Base-by-base conservation (phyloP, 2,329 filamentous ascomycete genomes). In the Fusarium sp. region DNA sequence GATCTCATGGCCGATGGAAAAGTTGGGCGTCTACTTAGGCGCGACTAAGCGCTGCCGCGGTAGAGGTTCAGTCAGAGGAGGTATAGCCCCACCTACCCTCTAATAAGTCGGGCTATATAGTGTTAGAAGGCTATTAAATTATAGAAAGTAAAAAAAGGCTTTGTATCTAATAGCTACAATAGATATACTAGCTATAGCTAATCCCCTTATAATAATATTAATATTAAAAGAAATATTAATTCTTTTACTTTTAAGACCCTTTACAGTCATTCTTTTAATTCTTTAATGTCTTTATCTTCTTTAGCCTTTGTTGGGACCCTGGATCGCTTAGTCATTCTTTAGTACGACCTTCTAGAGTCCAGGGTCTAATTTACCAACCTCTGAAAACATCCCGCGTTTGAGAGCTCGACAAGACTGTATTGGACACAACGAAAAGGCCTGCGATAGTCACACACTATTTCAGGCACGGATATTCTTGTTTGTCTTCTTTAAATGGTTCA, bases 1-100 rank as follows among this genome's bases (percentile, higher is more conserved):
- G 73, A 75, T 75, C 73, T 75, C 73, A 75, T 75, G 58, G 62
- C 29, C 58, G 59, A 53, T 44, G 58, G 51, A 72, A 75, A 74
- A 65, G 45, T 54, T 51, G 51, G 68, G 73, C 73, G 73, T 62
- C 57, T 73, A 30, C 12, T 62, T 75, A 74, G 61, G 53, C 73
- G 73, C 73, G 62, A 40, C 8, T 64, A 75, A 74, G 71, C 70
- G 58, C 62, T 22, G 52, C 52, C 55, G 61, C 58, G 24, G 16
- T 25, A n/a, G 4, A 15, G 38, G 44, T 40, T 34, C 27, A 16
- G 11, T 56, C 27, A 20, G 32, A 24, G 4, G 18, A 49, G 57
- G n/a, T 44, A 41, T 53, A 62, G 29, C 53, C 54, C 62, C 12
- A 45, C 16, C 40, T 43, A 57, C 54, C 51, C 56, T n/a, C 47